These are phyloP conservation scores for Xeromyces bisporus DNA, from an alignment of 495 filamentous ascomycete genomes.

Conservation along the genomic window DNA sequence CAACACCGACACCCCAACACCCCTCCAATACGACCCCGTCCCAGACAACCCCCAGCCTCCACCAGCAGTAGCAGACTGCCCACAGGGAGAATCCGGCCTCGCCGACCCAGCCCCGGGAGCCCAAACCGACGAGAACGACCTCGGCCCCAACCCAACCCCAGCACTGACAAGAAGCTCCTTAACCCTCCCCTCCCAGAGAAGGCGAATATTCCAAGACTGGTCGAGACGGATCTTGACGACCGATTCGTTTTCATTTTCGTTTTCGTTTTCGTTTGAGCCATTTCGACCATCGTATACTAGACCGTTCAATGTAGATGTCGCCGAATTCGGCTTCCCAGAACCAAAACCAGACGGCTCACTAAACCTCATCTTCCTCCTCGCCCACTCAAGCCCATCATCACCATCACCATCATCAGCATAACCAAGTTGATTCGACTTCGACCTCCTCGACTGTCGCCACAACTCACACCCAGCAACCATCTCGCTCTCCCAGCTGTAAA, in stretches of 20 bases:
- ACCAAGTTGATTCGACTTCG: slow-evolving; percentile 12
- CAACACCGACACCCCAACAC: slow-evolving; percentile 72
- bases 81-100: slow-evolving; percentile 15
- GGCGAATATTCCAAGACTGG: slow-evolving; percentile 63
- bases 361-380: slow-evolving; percentile 23
- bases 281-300: neutral
- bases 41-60: slow-evolving; percentile 50
- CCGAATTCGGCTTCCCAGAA: neutral
- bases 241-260: slow-evolving; percentile 52
- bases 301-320: neutral
- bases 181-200: slow-evolving; percentile 86
- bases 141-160: slow-evolving; percentile 53
- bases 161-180: slow-evolving; percentile 89
- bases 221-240: slow-evolving; percentile 84
- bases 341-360: neutral
- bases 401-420: too few relatives aligned
- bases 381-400: slow-evolving; percentile 30
- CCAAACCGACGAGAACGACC: slow-evolving; percentile 24
- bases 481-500: slow-evolving; percentile 94
- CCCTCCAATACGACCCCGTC: slow-evolving; percentile 39
- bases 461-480: slow-evolving; percentile 79
- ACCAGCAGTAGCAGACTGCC: slow-evolving; percentile 44
- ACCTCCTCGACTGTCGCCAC: slow-evolving; percentile 46
- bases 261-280: slow-evolving; percentile 16
- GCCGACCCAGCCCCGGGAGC: slow-evolving; percentile 10